Percentiles rank a stretch among this genome's conserved stretches.
phyloP scores from a whole-genome alignment of 495 filamentous ascomycete genomes.

The Cercophora sp. region DNA sequence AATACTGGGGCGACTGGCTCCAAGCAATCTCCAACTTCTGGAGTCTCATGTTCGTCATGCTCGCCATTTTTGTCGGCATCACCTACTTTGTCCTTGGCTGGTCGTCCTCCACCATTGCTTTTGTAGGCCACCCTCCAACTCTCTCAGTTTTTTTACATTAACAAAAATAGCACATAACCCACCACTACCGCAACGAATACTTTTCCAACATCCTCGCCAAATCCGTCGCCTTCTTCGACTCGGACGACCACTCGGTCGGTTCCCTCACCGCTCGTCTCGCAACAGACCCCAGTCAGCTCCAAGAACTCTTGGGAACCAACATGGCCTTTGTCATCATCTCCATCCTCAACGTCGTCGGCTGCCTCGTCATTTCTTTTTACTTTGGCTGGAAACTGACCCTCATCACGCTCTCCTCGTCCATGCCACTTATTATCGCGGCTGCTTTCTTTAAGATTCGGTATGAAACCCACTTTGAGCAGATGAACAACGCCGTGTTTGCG shows the following conservation, averaged over 20 bases:
- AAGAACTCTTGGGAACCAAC: constrained; percentile 59
- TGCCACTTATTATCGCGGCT: constrained; percentile 47
- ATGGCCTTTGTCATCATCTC: constrained; percentile 49
- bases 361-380: constrained; percentile 47
- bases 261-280: constrained; percentile 49
- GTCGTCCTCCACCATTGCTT: constrained; percentile 48
- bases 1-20: constrained; percentile 40
- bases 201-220: constrained; percentile 56
- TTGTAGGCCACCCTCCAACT: constrained; percentile 31
- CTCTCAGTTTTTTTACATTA: constrained; percentile 2
- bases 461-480: constrained; percentile 49
- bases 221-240: constrained; percentile 56
- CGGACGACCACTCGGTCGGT: constrained; percentile 46
- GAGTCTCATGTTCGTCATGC: constrained; percentile 62
- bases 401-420: constrained; percentile 44
- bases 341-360: constrained; percentile 45
- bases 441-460: constrained; percentile 51
- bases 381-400: constrained; percentile 58
- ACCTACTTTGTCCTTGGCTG: constrained; percentile 54
- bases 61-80: constrained; percentile 47
- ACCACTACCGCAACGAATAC: constrained; percentile 55
- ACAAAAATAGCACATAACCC: constrained; percentile 40
- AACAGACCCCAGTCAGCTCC: constrained; percentile 57
- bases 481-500: constrained; percentile 49
- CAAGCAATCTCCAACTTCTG: constrained; percentile 50